Conservation (phyloP, 1,284 basidiomycete species). For the Leccinum fuscescens region DNA sequence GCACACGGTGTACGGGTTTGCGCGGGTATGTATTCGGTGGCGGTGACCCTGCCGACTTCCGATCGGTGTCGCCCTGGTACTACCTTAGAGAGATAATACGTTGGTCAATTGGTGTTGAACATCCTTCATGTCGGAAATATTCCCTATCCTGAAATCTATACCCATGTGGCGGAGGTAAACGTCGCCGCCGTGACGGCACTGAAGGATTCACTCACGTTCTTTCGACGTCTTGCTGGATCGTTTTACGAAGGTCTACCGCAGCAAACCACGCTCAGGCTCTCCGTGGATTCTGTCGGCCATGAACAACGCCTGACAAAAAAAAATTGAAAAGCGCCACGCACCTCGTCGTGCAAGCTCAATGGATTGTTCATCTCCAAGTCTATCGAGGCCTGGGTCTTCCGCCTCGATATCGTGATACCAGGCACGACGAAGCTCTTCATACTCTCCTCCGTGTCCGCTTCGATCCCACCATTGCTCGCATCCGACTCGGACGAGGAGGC, state of each 20-base stretch:
- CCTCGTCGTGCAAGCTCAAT: conserved; percentile 79
- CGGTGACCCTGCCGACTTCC: too few relatives aligned
- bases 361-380: conserved; percentile 81
- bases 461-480: conserved; percentile 52
- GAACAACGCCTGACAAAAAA: conserved; percentile 2
- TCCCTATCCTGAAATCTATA: conserved; percentile 84
- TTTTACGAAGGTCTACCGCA: conserved; percentile 81
- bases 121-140: conserved; percentile 73
- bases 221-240: conserved; percentile 89
- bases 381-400: conserved; percentile 33
- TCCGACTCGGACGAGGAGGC: conserved; percentile 56
- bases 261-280: conserved; percentile 75
- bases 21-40: too few relatives aligned
- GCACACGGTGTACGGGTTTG: too few relatives aligned
- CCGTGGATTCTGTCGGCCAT: conserved; percentile 77
- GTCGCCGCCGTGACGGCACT: neutral
- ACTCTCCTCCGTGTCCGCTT: conserved; percentile 72
- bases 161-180: conserved; percentile 1
- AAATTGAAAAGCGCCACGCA: conserved; percentile 31
- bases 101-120: conserved; percentile 82
- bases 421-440: conserved; percentile 60
- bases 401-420: conserved; percentile 42
- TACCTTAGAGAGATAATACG: conserved; percentile 73
- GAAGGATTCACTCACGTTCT: conserved; percentile 62
- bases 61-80: too few relatives aligned